phyloP scores from a whole-genome alignment of 179 eudicot genomes.

The Patellifolia procumbens region DNA sequence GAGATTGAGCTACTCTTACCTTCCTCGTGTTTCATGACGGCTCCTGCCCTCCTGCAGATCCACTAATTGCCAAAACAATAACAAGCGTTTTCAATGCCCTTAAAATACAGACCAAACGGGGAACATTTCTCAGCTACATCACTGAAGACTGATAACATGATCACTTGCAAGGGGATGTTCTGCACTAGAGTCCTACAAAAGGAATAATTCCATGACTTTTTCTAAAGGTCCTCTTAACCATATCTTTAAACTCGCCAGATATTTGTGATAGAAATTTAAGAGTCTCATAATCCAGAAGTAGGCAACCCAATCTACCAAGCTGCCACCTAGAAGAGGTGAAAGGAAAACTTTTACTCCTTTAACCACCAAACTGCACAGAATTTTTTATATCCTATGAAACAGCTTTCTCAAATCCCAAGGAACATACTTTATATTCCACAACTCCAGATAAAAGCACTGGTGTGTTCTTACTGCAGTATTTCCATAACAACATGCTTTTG shows the following conservation, averaged over 20 bases:
- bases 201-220: neutral
- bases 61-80: neutral
- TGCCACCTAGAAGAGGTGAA: neutral
- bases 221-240: neutral
- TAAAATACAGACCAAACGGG: no score
- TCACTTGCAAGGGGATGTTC: neutral
- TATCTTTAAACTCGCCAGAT: neutral
- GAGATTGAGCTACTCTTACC: no score
- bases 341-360: neutral
- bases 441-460: neutral
- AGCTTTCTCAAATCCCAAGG: neutral
- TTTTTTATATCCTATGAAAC: neutral
- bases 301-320: constrained; percentile 11
- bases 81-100: neutral
- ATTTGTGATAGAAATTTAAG: neutral
- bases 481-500: neutral
- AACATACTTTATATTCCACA: neutral
- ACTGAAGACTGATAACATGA: neutral
- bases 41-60: no score
- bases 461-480: neutral
- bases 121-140: neutral
- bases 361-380: neutral
- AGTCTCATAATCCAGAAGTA: neutral
- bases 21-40: no score
- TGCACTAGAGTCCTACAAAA: neutral